phyloP scores from a whole-genome alignment of 2,329 filamentous ascomycete species.

The Neocatenulostroma microsporum region DNA sequence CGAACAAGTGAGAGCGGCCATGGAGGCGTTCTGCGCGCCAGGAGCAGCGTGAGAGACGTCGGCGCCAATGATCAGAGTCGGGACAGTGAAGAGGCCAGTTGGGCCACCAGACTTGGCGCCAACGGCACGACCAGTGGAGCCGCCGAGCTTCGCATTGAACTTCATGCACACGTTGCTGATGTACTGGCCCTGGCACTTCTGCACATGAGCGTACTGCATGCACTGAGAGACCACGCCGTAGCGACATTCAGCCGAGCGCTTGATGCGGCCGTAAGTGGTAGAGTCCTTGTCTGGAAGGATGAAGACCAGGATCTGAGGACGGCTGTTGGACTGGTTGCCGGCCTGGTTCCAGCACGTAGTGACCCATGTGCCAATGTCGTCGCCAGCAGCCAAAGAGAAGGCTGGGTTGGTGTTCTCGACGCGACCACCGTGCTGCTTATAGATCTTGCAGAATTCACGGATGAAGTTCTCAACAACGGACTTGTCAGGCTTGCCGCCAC shows the following conservation, averaged over 20 bases:
- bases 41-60: conserved; percentile 82
- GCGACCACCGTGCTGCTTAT: conserved; percentile 53
- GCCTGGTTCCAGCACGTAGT: conserved; percentile 47
- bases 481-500: conserved; percentile 37
- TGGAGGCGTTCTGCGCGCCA: conserved; percentile 59
- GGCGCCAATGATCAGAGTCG: conserved; percentile 79
- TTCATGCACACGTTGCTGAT: conserved; percentile 95
- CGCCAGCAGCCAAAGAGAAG: conserved; percentile 30
- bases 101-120: conserved; percentile 27
- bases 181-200: conserved; percentile 68
- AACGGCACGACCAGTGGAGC: conserved; percentile 56
- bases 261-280: conserved; percentile 72
- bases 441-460: conserved; percentile 54
- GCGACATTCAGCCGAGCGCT: conserved; percentile 80
- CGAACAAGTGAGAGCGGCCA: conserved; percentile 80
- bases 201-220: conserved; percentile 62
- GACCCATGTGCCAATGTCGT: conserved; percentile 25
- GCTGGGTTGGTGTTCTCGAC: conserved; percentile 43
- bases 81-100: conserved; percentile 32
- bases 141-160: conserved; percentile 90
- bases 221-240: conserved; percentile 80
- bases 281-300: conserved; percentile 65
- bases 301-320: conserved; percentile 72
- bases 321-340: conserved; percentile 45
- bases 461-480: conserved; percentile 47